These are phyloP conservation scores for Stephanodiscus minutulus DNA, from an alignment of 108 stramenopile genomes.

Conservation along the genomic window DNA sequence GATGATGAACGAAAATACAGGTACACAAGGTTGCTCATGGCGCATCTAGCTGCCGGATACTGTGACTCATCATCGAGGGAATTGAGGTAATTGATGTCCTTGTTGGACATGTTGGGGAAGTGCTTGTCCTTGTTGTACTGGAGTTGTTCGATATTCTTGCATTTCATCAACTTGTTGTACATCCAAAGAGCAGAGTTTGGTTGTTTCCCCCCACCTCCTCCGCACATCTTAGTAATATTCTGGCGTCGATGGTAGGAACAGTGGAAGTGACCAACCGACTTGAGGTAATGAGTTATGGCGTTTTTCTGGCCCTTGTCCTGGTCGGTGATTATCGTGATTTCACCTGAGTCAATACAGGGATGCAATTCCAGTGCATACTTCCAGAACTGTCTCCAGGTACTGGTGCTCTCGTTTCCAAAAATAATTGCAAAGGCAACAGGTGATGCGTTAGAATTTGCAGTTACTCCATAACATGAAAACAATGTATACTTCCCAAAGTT, in stretches of 20 bases:
- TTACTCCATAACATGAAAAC: background rate
- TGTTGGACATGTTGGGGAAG: background rate
- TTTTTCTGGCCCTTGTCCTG: slow-evolving; percentile 1
- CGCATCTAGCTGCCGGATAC: background rate
- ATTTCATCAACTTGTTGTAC: background rate
- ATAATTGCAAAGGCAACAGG: slow-evolving; percentile 2
- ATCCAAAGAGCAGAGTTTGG: background rate
- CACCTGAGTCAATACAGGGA: background rate
- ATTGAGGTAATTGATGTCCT: background rate
- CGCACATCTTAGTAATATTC: too few relatives aligned
- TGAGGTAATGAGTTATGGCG: too few relatives aligned
- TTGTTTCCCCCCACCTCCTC: too few relatives aligned
- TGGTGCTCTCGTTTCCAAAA: slow-evolving; percentile 1
- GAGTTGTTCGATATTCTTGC: background rate
- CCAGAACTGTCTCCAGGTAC: background rate
- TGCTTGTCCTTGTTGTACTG: background rate
- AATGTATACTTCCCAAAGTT: slow-evolving; percentile 3
- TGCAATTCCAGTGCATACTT: slow-evolving; percentile 2
- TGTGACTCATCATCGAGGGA: background rate
- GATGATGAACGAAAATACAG: background rate
- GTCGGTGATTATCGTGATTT: slow-evolving; percentile 6
- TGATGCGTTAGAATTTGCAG: background rate
- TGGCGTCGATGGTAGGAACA: too few relatives aligned
- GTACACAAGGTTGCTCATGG: background rate
- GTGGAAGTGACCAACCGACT: too few relatives aligned